Evolutionary conservation across 495 filamentous ascomycete species (phyloP), one percentile per base, ranked within the genome.

Genomic region (Bathelium albidoporum): DNA sequence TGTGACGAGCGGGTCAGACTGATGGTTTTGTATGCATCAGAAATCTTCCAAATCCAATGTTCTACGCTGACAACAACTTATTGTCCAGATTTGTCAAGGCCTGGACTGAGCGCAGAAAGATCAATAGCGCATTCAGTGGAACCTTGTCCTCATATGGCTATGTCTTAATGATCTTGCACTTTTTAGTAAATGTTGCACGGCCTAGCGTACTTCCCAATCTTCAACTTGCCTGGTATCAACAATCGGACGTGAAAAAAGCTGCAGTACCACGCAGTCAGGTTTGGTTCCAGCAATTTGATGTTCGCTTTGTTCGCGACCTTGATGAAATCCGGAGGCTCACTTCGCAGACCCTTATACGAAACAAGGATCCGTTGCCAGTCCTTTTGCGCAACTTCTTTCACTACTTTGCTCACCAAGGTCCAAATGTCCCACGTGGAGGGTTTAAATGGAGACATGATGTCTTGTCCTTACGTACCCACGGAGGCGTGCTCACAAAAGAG

Each of bases 111-210:
- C 78, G 79, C 34, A 83, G 90, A 49, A 84, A 82, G 62, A 93
- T 95, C 74, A 94, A 94, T 73, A 82, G 80, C 60, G 82, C 87
- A n/a, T 94, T 90, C 70, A 82, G 83, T 44, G 90, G 90, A 59
- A 92, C 89, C 0, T 78, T 95, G 36, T 89, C 86, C 68, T 89
- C 87, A 61, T 95, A 95, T 71, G 90, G 90, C 55, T 95, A 91
- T 73, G 88, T 90, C n/a, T 77, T 95, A 7, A 92, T 95, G 88
- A 85, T 89, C n/a, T 76, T 95, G n/a, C 90, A 95, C 71, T 94
- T 91, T 67, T 84, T 95, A 32, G 79, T 90, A 65, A 93, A 95
- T 68, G 70, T 94, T 60, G 87, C 82, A 16, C 74, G 81, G 36
- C 90, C 90, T 2, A 87, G 89, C 41, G 85, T 95, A n/a, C 80